Evolutionary conservation across 2,329 filamentous ascomycete species (phyloP).

Genomic region (Venturia aucupariae): DNA sequence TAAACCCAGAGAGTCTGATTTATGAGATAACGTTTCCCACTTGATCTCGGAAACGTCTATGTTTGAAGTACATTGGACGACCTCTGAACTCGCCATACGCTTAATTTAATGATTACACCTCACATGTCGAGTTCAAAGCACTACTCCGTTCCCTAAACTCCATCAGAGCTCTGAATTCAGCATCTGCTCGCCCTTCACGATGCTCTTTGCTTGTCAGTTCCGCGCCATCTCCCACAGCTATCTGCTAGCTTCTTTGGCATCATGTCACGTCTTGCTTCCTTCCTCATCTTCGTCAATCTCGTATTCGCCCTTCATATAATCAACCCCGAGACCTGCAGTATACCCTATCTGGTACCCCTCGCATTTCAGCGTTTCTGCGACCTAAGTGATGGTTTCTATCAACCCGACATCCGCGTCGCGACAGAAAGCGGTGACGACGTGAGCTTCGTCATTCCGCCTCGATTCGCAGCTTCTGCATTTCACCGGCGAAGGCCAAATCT

Average conservation of each 20-base stretch:
- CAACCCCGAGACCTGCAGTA: neutral
- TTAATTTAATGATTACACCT: too few relatives aligned
- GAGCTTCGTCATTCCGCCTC: neutral
- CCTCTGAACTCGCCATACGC: too few relatives aligned
- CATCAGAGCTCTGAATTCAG: too few relatives aligned
- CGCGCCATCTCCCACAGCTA: neutral
- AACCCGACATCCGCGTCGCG: neutral
- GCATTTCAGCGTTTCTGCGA: slow-evolving; percentile 5
- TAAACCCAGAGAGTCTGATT: too few relatives aligned
- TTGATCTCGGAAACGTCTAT: too few relatives aligned
- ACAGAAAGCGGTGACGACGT: neutral
- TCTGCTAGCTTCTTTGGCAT: neutral
- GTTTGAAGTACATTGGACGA: too few relatives aligned
- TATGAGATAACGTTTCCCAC: too few relatives aligned
- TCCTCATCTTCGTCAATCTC: neutral
- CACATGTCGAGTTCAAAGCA: too few relatives aligned
- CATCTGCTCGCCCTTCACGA: neutral
- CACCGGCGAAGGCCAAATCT: neutral
- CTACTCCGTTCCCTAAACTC: too few relatives aligned
- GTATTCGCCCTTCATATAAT: neutral
- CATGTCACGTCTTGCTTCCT: neutral
- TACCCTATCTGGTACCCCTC: neutral
- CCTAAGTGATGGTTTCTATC: neutral
- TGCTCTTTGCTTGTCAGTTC: neutral
- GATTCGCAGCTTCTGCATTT: neutral